These are phyloP conservation scores for Zoysia japonica DNA, from an alignment of 176 grass and related monocot species.

Conservation along the genomic window DNA sequence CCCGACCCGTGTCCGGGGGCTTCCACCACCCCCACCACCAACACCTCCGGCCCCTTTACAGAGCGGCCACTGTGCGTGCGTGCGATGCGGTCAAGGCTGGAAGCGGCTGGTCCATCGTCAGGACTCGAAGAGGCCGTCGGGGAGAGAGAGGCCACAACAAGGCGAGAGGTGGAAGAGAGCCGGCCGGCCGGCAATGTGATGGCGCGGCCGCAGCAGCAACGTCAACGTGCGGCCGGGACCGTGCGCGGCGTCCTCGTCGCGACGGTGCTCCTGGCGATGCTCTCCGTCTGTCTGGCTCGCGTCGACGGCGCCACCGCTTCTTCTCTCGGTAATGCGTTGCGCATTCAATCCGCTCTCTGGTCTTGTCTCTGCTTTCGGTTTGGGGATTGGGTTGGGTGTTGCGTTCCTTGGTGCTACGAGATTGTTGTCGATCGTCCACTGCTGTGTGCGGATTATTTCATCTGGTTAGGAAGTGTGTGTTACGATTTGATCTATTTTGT, in stretches of 20 bases:
- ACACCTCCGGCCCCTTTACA: background rate
- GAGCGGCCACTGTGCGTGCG: constrained; percentile 26
- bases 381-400: background rate
- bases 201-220: constrained; percentile 26
- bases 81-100: constrained; percentile 25
- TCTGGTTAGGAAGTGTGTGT: background rate
- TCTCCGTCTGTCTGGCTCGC: constrained; percentile 35
- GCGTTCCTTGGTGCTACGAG: background rate
- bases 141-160: background rate
- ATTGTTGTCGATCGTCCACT: background rate
- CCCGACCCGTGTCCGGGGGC: too few relatives aligned
- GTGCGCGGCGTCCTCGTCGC: background rate
- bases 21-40: too few relatives aligned
- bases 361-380: background rate
- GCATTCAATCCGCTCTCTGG: background rate
- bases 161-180: background rate
- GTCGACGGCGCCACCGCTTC: constrained; percentile 9
- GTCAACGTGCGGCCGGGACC: background rate
- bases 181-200: constrained; percentile 28
- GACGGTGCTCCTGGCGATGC: constrained; percentile 22
- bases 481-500: background rate
- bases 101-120: background rate
- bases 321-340: constrained; percentile 7
- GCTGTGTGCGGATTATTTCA: background rate
- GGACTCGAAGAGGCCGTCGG: background rate